These are phyloP conservation scores for Eucalyptus dawsonii DNA, from an alignment of 345 rosid genomes.

Conservation along the genomic window DNA sequence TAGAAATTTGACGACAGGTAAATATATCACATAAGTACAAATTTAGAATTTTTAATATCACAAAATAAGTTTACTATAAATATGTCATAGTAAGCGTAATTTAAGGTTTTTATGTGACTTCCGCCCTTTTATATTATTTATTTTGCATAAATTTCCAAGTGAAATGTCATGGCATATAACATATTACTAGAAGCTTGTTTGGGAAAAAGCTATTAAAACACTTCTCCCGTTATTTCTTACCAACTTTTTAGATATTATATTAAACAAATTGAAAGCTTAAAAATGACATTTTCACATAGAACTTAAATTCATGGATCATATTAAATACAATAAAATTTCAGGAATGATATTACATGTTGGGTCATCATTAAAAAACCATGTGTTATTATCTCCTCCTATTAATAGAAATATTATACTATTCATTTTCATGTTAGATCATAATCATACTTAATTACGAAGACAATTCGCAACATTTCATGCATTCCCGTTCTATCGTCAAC, in stretches of 20 bases:
- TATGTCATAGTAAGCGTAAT: too few relatives aligned
- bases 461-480: neutral
- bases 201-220: neutral
- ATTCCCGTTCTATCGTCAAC: neutral
- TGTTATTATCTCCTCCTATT: neutral
- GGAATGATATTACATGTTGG: accelerated
- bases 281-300: neutral
- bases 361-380: neutral
- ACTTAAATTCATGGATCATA: neutral
- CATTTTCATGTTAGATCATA: neutral
- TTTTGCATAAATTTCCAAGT: neutral
- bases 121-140: neutral
- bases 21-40: too few relatives aligned
- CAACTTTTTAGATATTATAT: neutral
- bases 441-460: neutral
- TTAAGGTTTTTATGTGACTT: too few relatives aligned
- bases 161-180: neutral
- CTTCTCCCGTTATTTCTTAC: neutral
- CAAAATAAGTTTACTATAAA: accelerated
- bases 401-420: neutral
- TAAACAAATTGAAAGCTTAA: neutral
- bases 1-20: neutral
- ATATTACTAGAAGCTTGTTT: neutral
- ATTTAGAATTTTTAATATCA: too few relatives aligned
- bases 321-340: neutral